A percentile compares a stretch with the other conserved stretches of the same genome.
phyloP scores from a whole-genome alignment of 1,284 basidiomycete genomes.

The Butyriboletus pseudospeciosus region DNA sequence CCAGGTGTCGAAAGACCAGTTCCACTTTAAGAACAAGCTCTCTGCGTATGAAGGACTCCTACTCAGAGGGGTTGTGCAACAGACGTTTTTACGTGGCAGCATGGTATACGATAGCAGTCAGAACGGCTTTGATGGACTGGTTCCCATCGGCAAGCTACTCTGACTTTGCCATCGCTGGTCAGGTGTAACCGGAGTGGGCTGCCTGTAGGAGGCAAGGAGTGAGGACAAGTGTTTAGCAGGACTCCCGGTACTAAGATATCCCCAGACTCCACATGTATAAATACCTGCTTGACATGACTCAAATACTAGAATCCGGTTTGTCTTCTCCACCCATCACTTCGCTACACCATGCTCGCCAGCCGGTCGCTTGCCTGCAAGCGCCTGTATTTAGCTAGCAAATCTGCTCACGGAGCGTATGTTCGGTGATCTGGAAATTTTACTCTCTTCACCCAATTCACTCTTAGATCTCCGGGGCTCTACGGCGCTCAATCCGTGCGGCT shows the following conservation, averaged over 20 bases:
- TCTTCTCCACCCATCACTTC: background rate
- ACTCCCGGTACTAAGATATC: too few species aligned
- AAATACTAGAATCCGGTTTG: background rate
- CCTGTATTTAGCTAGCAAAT: background rate
- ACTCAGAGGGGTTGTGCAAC: conserved; percentile 66
- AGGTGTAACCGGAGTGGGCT: too few species aligned
- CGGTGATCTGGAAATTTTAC: background rate
- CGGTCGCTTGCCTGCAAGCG: conserved; percentile 4
- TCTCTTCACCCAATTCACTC: background rate
- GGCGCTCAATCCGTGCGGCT: background rate
- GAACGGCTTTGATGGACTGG: conserved; percentile 33
- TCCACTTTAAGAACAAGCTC: conserved; percentile 90
- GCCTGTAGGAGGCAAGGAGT: too few species aligned
- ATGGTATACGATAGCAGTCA: conserved; percentile 54
- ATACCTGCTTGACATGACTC: background rate
- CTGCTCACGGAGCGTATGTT: conserved; percentile 14
- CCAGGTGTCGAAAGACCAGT: conserved; percentile 66
- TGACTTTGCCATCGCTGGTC: conserved; percentile 1
- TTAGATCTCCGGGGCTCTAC: conserved; percentile 4
- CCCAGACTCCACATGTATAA: background rate
- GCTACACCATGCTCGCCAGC: conserved; percentile 10
- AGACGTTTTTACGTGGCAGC: conserved; percentile 73
- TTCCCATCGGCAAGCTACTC: conserved; percentile 34
- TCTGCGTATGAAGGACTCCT: conserved; percentile 79
- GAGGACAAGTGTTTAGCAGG: background rate